Evolutionary conservation across 805 yeast species (phyloP), one percentile per base, ranked within the genome.

Genomic region (Debaryomyces tyrocola): DNA sequence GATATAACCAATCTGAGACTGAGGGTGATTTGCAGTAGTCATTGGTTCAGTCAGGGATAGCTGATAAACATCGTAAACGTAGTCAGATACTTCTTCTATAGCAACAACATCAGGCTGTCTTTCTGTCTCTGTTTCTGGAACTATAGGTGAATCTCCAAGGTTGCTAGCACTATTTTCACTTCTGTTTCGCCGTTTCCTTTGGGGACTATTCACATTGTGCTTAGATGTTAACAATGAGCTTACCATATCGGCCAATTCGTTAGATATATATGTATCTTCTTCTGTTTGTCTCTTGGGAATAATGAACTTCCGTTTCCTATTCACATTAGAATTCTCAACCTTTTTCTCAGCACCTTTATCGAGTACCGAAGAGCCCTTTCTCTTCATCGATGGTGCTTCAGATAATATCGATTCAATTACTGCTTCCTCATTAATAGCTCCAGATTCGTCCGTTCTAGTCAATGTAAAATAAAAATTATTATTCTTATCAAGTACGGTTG

Each of bases 61-160:
- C 17, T 64, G 69, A 47, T 92, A 92, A 9, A 92, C 90, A 65
- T 92, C 99, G 59, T 90, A 92, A 15, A 92, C 98, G 55, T 89
- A 92, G 37, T 88, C 96, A n/a, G 78, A 69, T 11, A 49, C 52
- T 14, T 41, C 44, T 2, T 40, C 48, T 12, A 24, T 29, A 15
- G 38, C 12, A 3, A 31, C 20, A 6, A 31, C 40, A 3, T 27
- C 38, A 6, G 39, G 38, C n/a, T 31, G 38, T 15, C 33, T 39
- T 28, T 34, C 40, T 21, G 37, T 46, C 6, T 47, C 29, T 9
- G 14, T 29, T 4, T 40, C 45, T 7, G 35, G 15, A 20, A 24
- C 45, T 31, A 36, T 27, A 41, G 31, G 20, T 4, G 28, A 4
- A 2, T 38, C 39, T 8, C 20, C 39, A 24, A 24, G 27, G 27